Evolutionary conservation across 306 rosid species (phyloP).

Genomic region (Cicer pinnatifidum): DNA sequence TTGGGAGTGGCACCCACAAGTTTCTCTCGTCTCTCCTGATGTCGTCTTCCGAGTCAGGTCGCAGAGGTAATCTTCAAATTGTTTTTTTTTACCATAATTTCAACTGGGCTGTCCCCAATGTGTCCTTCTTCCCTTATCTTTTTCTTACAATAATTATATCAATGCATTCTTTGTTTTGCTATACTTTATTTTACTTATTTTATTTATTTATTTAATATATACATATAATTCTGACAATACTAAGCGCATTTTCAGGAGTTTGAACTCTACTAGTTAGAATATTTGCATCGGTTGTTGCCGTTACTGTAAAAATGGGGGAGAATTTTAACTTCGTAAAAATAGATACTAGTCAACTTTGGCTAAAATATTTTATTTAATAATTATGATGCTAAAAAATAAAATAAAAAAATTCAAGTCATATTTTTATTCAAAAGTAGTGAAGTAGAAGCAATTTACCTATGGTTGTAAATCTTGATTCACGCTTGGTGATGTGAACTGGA

Average conservation of each 20-base stretch:
- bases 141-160: no score
- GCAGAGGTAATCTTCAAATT: constrained; percentile 31
- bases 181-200: background rate
- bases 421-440: background rate
- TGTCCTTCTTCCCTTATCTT: background rate
- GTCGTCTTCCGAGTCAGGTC: constrained; percentile 14
- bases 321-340: background rate
- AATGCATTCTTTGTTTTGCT: background rate
- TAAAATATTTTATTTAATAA: background rate
- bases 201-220: background rate
- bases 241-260: background rate
- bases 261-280: background rate
- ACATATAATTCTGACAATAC: background rate
- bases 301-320: background rate
- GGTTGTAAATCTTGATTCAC: background rate
- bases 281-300: constrained; percentile 4
- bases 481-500: background rate
- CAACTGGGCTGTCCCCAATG: background rate
- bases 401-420: background rate
- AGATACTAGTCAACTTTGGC: background rate
- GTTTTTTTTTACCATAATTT: background rate
- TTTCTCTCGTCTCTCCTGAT: background rate
- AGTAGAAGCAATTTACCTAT: background rate
- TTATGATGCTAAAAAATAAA: background rate
- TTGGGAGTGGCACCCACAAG: background rate